Conservation (phyloP, 2,329 filamentous ascomycete species). For the Verticillium dahliae region DNA sequence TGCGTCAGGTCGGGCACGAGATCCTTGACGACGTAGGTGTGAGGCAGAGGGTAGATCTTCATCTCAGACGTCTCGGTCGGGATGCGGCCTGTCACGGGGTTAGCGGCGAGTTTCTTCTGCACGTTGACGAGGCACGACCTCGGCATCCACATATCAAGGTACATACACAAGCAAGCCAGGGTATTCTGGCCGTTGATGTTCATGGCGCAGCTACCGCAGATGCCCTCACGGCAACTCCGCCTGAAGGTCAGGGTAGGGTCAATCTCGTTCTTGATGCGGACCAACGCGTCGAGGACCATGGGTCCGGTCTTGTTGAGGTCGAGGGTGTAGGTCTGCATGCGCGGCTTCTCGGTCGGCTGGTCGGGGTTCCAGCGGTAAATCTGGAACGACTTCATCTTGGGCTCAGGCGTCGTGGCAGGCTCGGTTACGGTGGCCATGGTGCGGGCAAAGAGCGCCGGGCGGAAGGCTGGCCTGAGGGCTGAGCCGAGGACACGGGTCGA, state of each 20-base stretch:
- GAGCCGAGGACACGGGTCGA: slow-evolving; percentile 44
- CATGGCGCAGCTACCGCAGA: slow-evolving; percentile 98
- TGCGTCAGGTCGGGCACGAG: slow-evolving; percentile 95
- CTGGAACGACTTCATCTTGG: slow-evolving; percentile 87
- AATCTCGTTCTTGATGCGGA: slow-evolving; percentile 98
- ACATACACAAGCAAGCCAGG: slow-evolving; percentile 91
- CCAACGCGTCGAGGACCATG: slow-evolving; percentile 95
- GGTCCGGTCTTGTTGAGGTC: slow-evolving; percentile 98
- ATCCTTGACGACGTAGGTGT: slow-evolving; percentile 99
- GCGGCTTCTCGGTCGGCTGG: slow-evolving; percentile 82
- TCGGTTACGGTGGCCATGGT: slow-evolving; percentile 52
- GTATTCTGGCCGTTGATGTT: slow-evolving; percentile 99
- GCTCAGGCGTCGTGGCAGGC: slow-evolving; percentile 55
- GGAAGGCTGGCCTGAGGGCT: slow-evolving; percentile 29
- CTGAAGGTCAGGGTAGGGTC: slow-evolving; percentile 96
- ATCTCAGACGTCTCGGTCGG: slow-evolving; percentile 75
- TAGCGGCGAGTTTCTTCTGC: neutral
- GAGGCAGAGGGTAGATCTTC: slow-evolving; percentile 95
- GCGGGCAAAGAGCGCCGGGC: slow-evolving; percentile 37
- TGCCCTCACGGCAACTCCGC: slow-evolving; percentile 93
- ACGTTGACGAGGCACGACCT: neutral
- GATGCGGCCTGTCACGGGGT: slow-evolving; percentile 67
- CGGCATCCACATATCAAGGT: neutral
- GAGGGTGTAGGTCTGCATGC: slow-evolving; percentile 90
- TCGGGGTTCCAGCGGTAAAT: slow-evolving; percentile 99